These are phyloP conservation scores for Fusarium ramigenum DNA, from an alignment of 2,329 filamentous ascomycete species.

Conservation along the genomic window DNA sequence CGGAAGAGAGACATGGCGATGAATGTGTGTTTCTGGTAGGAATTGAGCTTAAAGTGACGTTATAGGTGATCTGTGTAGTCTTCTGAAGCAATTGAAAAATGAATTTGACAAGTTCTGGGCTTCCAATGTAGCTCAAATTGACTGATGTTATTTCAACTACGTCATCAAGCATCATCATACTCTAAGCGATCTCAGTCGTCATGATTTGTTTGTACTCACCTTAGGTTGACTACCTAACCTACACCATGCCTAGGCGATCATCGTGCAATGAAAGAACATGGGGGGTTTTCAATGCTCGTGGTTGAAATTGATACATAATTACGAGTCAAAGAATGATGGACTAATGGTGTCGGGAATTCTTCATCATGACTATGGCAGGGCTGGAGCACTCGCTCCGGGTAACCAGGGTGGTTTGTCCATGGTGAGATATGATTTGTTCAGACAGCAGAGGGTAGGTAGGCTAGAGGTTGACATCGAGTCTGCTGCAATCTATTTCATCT, in stretches of 20 bases:
- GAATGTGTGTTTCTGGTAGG: background rate
- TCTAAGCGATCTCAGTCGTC: constrained; percentile 17
- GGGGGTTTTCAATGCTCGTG: background rate
- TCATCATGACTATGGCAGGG: background rate
- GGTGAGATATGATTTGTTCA: background rate
- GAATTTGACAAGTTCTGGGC: background rate
- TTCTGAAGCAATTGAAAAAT: constrained; percentile 4
- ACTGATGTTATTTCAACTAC: constrained; percentile 11
- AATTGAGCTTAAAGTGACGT: background rate
- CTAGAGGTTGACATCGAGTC: background rate
- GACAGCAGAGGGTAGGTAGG: background rate
- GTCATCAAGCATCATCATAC: constrained; percentile 36
- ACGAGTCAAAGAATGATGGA: no score
- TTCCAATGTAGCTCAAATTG: background rate
- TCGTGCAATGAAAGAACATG: background rate
- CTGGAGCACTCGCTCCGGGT: background rate
- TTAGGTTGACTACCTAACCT: constrained; percentile 10
- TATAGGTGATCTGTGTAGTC: background rate
- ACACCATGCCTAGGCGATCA: background rate
- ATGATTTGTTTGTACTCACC: background rate
- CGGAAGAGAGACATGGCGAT: constrained; percentile 35
- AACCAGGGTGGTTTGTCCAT: background rate
- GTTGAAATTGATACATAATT: background rate
- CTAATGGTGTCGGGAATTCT: background rate
- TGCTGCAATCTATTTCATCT: background rate